Percentiles rank a stretch among this genome's conserved stretches.
Evolutionary conservation across 192 early-diverging fungal genomes (phyloP).

Genomic region (Dimargaris cristalligena): DNA sequence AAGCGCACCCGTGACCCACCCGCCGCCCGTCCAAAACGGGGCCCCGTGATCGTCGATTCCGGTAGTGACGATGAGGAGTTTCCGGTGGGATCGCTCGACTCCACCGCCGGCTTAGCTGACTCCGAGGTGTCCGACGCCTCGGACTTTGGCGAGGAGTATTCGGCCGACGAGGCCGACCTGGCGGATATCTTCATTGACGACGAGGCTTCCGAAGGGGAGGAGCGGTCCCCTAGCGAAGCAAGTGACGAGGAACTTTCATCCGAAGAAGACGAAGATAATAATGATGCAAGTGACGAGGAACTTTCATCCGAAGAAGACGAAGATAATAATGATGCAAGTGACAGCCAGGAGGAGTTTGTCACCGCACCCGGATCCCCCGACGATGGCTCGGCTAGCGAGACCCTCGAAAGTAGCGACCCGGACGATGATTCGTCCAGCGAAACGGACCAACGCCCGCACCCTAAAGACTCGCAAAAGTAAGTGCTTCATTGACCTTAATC

Average conservation of each 20-base stretch:
- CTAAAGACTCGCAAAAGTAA: too few relatives aligned
- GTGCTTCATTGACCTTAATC: too few relatives aligned
- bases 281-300: slow-evolving; percentile 29
- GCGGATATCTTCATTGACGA: slow-evolving; percentile 16
- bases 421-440: too few relatives aligned
- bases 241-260: slow-evolving; percentile 21
- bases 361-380: slow-evolving; percentile 12
- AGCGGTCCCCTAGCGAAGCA: slow-evolving; percentile 23
- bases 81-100: slow-evolving; percentile 10
- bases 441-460: too few relatives aligned
- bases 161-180: slow-evolving; percentile 12
- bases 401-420: slow-evolving; percentile 14
- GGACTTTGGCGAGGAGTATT: slow-evolving; percentile 19
- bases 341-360: slow-evolving; percentile 27
- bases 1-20: too few relatives aligned
- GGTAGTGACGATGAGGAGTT: slow-evolving; percentile 14
- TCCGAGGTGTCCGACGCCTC: slow-evolving; percentile 34
- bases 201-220: slow-evolving; percentile 26
- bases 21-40: too few relatives aligned
- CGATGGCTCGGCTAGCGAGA: slow-evolving; percentile 6
- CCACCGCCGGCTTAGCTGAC: slow-evolving; percentile 15
- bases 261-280: slow-evolving; percentile 29
- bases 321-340: slow-evolving; percentile 16
- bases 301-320: slow-evolving; percentile 23
- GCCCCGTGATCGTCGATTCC: slow-evolving; percentile 12